Evolutionary conservation across 345 rosid species (phyloP), one percentile per base, ranked within the genome.

Genomic region (Pugionium cornutum): DNA sequence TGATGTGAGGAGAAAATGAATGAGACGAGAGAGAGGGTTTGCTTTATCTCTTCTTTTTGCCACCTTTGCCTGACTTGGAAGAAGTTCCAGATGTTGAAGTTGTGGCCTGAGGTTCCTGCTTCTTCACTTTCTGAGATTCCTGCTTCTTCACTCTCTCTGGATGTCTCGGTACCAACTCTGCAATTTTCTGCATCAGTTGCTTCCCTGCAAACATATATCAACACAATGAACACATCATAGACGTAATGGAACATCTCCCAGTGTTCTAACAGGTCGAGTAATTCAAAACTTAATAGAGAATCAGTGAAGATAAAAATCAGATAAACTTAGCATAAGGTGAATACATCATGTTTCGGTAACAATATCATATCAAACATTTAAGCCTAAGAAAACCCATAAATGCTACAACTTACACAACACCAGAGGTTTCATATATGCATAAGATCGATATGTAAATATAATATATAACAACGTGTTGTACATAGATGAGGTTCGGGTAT

Each of bases 131-230:
- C 58, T 87, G 76, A 36, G 87, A 55, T 76, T 92, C 97, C 67
- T 81, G 91, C 75, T 91, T 87, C 83, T 89, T 91, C 29, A 79
- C 77, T 77, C 97, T 82, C 61, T 90, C 95, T 0, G 92, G 89
- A 76, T 91, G 97, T 67, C 87, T 82, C 1, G 92, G 95, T 53
- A 91, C 92, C 83, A 94, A 66, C 72, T 91, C 96, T 28, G 96
- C 91, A 34, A 90, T 83, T 65, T 80, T 88, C 73, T 88, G 79
- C 99, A 94, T 88, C 68, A 88, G 72, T 77, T 84, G 84, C 77
- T 94, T 88, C 66, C 92, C 97, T 88, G 83, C 78, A 82, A 64
- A 45, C 37, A 51, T 33, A 36, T 2, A 41, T 34, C 31, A 60
- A 47, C n/a, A 40, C 18, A 18, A 18, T 7, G 1, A 9, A 40